A percentile compares a stretch with the other conserved stretches of the same genome.
Conservation (phyloP, 2,329 filamentous ascomycete species). For the Colletotrichum cuscutae region DNA sequence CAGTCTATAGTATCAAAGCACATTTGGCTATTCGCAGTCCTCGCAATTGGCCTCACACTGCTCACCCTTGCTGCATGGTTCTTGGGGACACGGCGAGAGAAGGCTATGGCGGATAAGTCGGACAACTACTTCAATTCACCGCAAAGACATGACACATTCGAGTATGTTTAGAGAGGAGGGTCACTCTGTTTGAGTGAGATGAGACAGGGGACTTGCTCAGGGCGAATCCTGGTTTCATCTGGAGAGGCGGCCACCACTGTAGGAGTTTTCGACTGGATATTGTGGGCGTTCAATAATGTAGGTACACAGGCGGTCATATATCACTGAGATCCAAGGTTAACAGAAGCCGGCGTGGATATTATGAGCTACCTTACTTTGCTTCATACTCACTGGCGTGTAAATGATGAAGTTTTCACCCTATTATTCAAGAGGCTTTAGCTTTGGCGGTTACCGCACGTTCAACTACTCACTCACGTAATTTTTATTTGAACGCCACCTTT, state of each 20-base stretch:
- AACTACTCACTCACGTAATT: neutral
- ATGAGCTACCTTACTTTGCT: too few relatives aligned
- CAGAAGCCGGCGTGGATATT: too few relatives aligned
- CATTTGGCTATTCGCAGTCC: slow-evolving; percentile 39
- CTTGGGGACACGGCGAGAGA: neutral
- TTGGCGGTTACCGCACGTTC: neutral
- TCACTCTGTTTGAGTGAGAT: neutral
- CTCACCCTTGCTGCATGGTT: slow-evolving; percentile 22
- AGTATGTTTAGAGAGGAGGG: neutral
- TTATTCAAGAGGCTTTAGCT: neutral
- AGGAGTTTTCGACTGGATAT: too few relatives aligned
- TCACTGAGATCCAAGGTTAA: too few relatives aligned
- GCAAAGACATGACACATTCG: neutral
- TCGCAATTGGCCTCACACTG: slow-evolving; percentile 37
- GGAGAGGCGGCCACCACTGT: too few relatives aligned
- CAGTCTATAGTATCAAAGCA: slow-evolving; percentile 39
- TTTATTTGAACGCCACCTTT: neutral
- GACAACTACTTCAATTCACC: neutral
- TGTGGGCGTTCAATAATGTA: too few relatives aligned
- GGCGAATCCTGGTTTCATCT: too few relatives aligned
- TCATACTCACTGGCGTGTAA: too few relatives aligned
- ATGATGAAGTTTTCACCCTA: too few relatives aligned
- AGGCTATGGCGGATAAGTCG: neutral
- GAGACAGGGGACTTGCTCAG: neutral
- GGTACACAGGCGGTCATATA: too few relatives aligned